A percentile compares a stretch with the other conserved stretches of the same genome.
phyloP scores from a whole-genome alignment of 306 rosid genomes.

The Ormosia semicastrata region DNA sequence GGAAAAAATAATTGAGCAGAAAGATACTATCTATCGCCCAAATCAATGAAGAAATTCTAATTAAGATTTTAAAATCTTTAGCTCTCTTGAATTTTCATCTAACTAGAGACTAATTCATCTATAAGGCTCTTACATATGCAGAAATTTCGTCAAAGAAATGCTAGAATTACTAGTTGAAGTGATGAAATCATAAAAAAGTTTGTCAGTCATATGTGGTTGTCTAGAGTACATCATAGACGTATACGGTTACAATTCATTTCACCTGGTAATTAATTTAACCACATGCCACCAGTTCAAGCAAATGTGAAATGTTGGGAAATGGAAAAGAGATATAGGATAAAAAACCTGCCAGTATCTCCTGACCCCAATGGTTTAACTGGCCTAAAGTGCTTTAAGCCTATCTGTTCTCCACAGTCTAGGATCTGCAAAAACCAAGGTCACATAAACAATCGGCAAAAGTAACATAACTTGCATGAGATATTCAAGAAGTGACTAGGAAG shows the following conservation, averaged over 20 bases:
- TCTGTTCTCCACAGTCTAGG: conserved; percentile 67
- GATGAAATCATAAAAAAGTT: background rate
- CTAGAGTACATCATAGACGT: background rate
- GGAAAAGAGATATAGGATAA: background rate
- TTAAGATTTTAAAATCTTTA: background rate
- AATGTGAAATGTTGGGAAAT: conserved; percentile 7
- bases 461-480: background rate
- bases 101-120: background rate
- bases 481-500: conserved; percentile 17
- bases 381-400: conserved; percentile 78
- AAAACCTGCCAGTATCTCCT: conserved; percentile 96
- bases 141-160: background rate
- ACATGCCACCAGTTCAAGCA: background rate
- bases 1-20: background rate
- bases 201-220: background rate
- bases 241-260: background rate
- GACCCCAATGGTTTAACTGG: conserved; percentile 91
- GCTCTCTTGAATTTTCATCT: background rate
- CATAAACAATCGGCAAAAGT: conserved; percentile 17
- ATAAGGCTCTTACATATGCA: background rate
- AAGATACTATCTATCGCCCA: background rate
- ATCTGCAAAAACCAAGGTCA: conserved; percentile 56
- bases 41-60: background rate
- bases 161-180: background rate
- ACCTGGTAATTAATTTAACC: background rate